Percentiles rank a stretch among this genome's conserved stretches.
phyloP scores from a whole-genome alignment of 2,329 filamentous ascomycete species.

The Alternaria gaisen region DNA sequence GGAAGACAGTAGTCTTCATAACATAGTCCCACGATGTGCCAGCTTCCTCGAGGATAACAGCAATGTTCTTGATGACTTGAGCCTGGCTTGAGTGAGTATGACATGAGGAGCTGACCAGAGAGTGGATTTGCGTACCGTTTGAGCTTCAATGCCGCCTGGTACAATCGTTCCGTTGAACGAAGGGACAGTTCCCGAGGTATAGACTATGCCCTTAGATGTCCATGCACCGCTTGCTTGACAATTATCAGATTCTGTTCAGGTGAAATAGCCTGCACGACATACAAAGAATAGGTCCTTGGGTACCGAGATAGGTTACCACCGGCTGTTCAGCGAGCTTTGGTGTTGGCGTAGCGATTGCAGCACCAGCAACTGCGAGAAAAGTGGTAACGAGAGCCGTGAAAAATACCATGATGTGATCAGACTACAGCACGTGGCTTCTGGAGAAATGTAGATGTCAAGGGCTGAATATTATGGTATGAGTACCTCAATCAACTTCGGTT shows the following conservation, averaged over 20 bases:
- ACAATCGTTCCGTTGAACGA: constrained; percentile 41
- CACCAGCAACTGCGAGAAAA: constrained; percentile 26
- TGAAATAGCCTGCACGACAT: background rate
- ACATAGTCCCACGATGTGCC: constrained; percentile 47
- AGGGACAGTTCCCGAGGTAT: constrained; percentile 43
- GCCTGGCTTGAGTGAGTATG: constrained; percentile 28
- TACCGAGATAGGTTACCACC: constrained; percentile 44
- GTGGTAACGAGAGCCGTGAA: constrained; percentile 32
- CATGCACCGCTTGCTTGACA: constrained; percentile 36
- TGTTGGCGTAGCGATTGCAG: constrained; percentile 27
- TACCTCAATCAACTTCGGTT: background rate
- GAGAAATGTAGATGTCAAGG: background rate
- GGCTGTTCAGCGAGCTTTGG: constrained; percentile 36
- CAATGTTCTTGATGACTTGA: constrained; percentile 48
- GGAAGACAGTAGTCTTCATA: constrained; percentile 46
- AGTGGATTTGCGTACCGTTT: constrained; percentile 25
- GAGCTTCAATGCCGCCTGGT: constrained; percentile 35
- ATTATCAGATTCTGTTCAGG: background rate
- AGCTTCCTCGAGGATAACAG: constrained; percentile 39
- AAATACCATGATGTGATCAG: constrained; percentile 26
- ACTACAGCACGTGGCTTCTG: background rate
- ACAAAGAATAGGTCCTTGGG: constrained; percentile 42
- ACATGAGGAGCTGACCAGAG: accelerated
- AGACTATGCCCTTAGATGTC: constrained; percentile 45
- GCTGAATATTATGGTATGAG: background rate